Evolutionary conservation across 768 basidiomycete species (phyloP), one percentile per base, ranked within the genome.

Genomic region (Mycena sanguinolenta): DNA sequence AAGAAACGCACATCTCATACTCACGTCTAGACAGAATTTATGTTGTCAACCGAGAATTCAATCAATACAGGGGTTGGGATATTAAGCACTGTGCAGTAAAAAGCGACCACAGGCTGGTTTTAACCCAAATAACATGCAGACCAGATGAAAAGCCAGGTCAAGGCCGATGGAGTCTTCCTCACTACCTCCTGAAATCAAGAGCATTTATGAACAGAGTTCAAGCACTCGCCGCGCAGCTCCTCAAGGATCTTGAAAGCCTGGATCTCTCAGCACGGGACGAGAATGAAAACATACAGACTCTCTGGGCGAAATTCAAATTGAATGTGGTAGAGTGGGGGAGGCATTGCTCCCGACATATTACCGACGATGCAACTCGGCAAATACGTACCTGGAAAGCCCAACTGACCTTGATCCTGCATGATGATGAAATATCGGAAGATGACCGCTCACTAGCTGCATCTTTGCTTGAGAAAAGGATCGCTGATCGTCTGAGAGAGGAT

Each of bases 1-100:
- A 34, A 6, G 36, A 3, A 6, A 6, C 0, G 6, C 17, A 27
- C n/a, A 34, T 34, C 21, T 57, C 54, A 2, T 34, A 34, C 0
- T 57, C 54, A 12, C 34, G n/a, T 23, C 34, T 57, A 10, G 54
- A 57, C 54, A 34, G 54, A 57, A 57, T 57, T 34, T 57, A 57
- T 23, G 19, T 32, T 8, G 21, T 17, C 10, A 28, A 54, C 53
- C 10, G 13, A 9, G 4, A 23, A 2, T 57, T 36, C 34, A 34
- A 36, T 6, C 23, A 32, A 10, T 57, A 34, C 54, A 32, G 54
- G 5, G 34, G 21, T 12, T 57, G 32, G 54, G 9, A 36, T 0
- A 57, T 57, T 5, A n/a, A 57, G 8, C n/a, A 57, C 13, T 36
- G 21, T 10, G 19, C 32, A n/a, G 4, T 57, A 30, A 57, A 57